Evolutionary conservation across 306 rosid species (phyloP), one percentile per base, ranked within the genome.

Genomic region (Neltuma alba): DNA sequence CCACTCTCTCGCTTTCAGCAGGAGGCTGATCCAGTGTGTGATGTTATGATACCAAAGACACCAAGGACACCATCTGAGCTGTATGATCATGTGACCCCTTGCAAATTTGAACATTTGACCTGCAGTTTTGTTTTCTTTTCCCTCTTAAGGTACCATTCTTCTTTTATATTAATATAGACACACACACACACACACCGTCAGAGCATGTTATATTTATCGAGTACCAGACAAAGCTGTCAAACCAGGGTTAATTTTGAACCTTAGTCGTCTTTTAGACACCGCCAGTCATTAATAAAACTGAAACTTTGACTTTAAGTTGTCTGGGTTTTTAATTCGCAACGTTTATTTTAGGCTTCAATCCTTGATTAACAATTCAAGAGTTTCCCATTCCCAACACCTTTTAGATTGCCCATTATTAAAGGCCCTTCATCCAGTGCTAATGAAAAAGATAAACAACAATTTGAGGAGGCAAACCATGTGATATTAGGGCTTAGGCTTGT

Each of bases 51-150:
- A 20, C 37, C 48, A 33, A 37, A n/a, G 81, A 83, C 89, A 68
- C 27, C 50, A 5, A 58, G 65, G 36, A 27, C 65, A 5, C 65
- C 36, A 2, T 27, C 65, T 58, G 65, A 27, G 65, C 65, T 58
- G 65, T 12, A 27, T 58, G 65, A 76, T 77, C 86, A 87, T 84
- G 84, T 82, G 85, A 77, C 54, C 66, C 74, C 38, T 60, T 9
- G 6, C 6, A 66, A 73, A 15, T 79, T 83, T 79, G 60, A 79
- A 60, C 37, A 47, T 37, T 69, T 79, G 74, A 83, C 72, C 74
- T 74, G 31, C 52, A 54, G 38, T 70, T 36, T 7, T 25, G 20
- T 28, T 83, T 66, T 69, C 6, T 45, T 68, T 33, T 61, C 4
- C 33, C 62, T 14, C 10, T 9, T 50, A 11, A 11, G 15, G 21